Evolutionary conservation across 345 rosid species (phyloP).

Genomic region (Gossypium arboreum): DNA sequence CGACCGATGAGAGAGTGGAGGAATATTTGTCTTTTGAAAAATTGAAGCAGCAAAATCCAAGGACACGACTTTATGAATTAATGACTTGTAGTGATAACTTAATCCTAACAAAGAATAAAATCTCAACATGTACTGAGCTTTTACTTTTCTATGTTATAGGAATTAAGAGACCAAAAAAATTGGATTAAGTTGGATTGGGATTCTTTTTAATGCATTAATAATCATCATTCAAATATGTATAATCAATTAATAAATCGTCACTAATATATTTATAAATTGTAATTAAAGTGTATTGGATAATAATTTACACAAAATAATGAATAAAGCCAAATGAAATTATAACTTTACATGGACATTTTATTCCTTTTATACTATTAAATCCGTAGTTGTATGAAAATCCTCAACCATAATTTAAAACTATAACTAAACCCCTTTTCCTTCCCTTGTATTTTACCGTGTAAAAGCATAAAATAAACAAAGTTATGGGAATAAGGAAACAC

Average conservation of each 20-base stretch:
- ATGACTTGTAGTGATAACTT: not conserved
- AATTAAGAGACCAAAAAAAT: constrained; percentile 19
- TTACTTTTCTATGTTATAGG: constrained; percentile 17
- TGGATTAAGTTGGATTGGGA: not conserved
- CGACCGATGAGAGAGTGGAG: too few species aligned
- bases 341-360: too few species aligned
- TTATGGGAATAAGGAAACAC: constrained; percentile 30
- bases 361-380: too few species aligned
- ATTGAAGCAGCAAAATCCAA: not conserved
- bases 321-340: too few species aligned
- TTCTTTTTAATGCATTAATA: too few species aligned
- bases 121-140: constrained; percentile 15
- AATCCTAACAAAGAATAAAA: constrained; percentile 23
- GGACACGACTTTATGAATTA: not conserved
- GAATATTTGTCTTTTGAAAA: not conserved
- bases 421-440: constrained; percentile 8
- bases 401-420: not conserved
- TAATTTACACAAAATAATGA: too few species aligned
- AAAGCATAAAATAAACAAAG: constrained; percentile 19
- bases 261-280: too few species aligned
- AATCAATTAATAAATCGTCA: too few species aligned
- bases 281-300: too few species aligned
- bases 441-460: not conserved
- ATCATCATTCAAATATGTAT: too few species aligned
- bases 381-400: not conserved